These are phyloP conservation scores for Chaetomium tenue DNA, from an alignment of 495 filamentous ascomycete genomes.

Conservation along the genomic window DNA sequence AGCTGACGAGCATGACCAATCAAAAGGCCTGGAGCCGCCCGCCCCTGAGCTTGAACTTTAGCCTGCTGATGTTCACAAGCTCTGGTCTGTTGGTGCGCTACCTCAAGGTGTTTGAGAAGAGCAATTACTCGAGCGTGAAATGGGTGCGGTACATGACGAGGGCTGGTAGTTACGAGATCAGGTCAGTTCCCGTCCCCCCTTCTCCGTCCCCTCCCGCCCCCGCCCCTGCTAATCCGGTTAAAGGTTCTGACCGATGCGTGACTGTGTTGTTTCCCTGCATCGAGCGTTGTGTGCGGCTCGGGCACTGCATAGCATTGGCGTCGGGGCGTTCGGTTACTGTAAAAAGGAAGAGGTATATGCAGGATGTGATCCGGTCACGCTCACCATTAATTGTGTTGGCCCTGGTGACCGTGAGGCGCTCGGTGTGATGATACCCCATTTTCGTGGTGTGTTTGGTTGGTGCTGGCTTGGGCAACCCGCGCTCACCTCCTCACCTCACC, in stretches of 20 bases:
- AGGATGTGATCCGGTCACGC: too few species aligned
- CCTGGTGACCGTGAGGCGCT: too few species aligned
- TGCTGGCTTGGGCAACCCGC: too few species aligned
- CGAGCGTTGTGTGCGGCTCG: neutral
- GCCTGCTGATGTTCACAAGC: constrained; percentile 95
- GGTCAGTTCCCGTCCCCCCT: constrained; percentile 44
- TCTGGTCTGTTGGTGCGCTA: constrained; percentile 90
- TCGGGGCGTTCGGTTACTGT: constrained; percentile 10
- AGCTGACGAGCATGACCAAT: constrained; percentile 92
- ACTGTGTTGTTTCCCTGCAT: neutral
- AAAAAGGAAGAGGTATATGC: neutral
- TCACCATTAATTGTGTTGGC: too few species aligned
- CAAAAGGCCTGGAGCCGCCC: constrained; percentile 97
- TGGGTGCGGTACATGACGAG: constrained; percentile 99
- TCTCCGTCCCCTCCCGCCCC: neutral
- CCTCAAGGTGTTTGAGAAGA: constrained; percentile 99
- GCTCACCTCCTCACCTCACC: too few species aligned
- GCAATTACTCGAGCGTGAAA: constrained; percentile 96
- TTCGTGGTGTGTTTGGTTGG: too few species aligned
- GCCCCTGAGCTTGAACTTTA: constrained; percentile 87
- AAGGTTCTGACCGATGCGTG: constrained; percentile 26
- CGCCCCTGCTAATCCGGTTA: too few species aligned
- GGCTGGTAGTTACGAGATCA: constrained; percentile 78
- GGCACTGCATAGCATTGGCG: constrained; percentile 28
- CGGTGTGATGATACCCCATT: too few species aligned